Conservation (phyloP, 441 rosid genomes). For the Erodium chrysanthum region DNA sequence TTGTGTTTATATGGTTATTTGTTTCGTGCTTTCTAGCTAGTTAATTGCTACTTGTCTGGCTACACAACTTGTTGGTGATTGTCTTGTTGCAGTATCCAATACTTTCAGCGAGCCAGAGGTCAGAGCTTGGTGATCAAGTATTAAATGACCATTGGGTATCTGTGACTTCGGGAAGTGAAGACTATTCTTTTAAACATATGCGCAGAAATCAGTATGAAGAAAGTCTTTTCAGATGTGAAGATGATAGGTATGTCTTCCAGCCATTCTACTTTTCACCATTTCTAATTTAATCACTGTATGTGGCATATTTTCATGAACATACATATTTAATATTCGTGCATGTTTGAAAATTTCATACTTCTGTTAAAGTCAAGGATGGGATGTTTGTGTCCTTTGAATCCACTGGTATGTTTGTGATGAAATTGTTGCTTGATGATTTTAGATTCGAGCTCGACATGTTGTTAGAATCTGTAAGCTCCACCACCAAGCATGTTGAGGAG, state of each 20-base stretch:
- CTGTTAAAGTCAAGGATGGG: constrained; percentile 9
- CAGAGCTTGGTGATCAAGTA: constrained; percentile 69
- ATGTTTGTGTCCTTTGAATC: not conserved
- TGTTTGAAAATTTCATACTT: not conserved
- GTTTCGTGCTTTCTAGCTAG: not conserved
- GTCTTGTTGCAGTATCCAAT: constrained; percentile 59
- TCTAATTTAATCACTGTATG: not conserved
- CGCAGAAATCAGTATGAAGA: constrained; percentile 97
- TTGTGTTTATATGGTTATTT: not conserved
- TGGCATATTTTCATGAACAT: not conserved
- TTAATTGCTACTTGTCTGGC: not conserved
- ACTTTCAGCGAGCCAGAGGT: constrained; percentile 73
- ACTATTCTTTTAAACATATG: constrained; percentile 98
- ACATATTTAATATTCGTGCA: not conserved
- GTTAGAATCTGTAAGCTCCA: constrained; percentile 77
- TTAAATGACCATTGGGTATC: constrained; percentile 97
- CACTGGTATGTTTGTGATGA: not conserved
- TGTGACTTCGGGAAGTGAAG: constrained; percentile 99
- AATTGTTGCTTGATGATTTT: constrained; percentile 24
- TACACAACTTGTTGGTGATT: constrained; percentile 10
- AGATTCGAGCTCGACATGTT: constrained; percentile 98
- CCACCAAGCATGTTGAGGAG: constrained; percentile 81
- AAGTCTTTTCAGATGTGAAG: constrained; percentile 91
- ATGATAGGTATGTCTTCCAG: constrained; percentile 63
- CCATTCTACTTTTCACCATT: not conserved